phyloP scores from a whole-genome alignment of 1,284 basidiomycete genomes.

The Irpex lacteus region DNA sequence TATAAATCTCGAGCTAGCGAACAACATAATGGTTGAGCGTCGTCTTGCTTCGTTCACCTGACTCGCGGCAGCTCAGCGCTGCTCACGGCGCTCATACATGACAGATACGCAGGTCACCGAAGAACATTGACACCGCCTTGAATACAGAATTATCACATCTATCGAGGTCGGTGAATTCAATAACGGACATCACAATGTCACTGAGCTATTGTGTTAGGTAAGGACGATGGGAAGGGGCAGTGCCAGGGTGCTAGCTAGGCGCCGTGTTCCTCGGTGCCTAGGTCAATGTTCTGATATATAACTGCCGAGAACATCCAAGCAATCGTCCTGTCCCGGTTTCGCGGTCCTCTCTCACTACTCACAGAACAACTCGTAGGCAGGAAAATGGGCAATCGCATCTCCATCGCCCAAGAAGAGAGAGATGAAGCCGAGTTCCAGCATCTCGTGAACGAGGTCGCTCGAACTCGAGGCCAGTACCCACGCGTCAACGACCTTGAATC shows the following conservation, averaged over 20 bases:
- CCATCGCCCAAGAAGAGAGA: slow-evolving; percentile 4
- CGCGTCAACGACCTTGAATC: not conserved
- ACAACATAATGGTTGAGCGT: no score
- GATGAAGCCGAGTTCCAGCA: slow-evolving; percentile 8
- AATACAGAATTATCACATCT: no score
- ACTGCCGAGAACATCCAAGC: not conserved
- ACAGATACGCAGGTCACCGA: no score
- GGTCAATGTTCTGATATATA: not conserved
- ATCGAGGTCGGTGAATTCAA: no score
- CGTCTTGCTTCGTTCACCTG: no score
- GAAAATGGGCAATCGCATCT: slow-evolving; percentile 10
- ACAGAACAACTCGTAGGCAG: not conserved
- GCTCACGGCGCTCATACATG: no score
- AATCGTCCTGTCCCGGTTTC: not conserved
- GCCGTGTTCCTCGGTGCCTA: not conserved
- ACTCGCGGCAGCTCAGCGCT: no score
- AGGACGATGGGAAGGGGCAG: no score
- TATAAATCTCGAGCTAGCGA: no score
- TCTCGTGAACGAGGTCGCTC: not conserved
- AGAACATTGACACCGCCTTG: no score
- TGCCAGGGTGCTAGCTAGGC: not conserved
- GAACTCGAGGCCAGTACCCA: not conserved
- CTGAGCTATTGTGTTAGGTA: no score
- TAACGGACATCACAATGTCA: no score
- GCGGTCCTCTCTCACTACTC: not conserved